Evolutionary conservation across 2,329 filamentous ascomycete genomes (phyloP).

Genomic region (Trichophyton rubrum): DNA sequence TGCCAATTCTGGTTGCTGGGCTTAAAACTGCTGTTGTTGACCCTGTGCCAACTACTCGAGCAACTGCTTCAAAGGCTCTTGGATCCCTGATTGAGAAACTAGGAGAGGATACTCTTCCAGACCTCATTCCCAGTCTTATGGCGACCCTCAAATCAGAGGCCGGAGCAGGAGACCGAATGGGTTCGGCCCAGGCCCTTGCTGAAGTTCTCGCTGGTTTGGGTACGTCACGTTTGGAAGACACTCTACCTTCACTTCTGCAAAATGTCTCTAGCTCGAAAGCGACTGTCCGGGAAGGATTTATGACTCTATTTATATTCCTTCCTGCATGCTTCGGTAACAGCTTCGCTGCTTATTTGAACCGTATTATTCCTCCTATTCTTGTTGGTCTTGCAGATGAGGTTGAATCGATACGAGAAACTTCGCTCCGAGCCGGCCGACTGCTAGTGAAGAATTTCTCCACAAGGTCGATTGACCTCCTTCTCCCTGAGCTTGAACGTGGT

Average conservation of each 20-base stretch:
- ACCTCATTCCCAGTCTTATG: constrained; percentile 96
- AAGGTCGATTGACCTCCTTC: constrained; percentile 80
- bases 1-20: constrained; percentile 84
- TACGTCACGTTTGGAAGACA: constrained; percentile 85
- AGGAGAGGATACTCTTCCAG: constrained; percentile 88
- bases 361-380: constrained; percentile 90
- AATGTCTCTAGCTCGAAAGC: constrained; percentile 88
- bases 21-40: constrained; percentile 83
- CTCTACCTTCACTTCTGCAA: constrained; percentile 85
- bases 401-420: constrained; percentile 94
- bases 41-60: constrained; percentile 88
- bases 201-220: constrained; percentile 93
- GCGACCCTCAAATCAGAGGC: constrained; percentile 94
- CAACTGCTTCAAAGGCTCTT: constrained; percentile 88
- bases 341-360: constrained; percentile 88
- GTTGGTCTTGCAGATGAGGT: constrained; percentile 89
- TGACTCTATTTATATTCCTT: constrained; percentile 98
- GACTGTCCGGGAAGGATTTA: constrained; percentile 91
- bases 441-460: constrained; percentile 98
- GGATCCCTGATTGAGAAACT: constrained; percentile 97
- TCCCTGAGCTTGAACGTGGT: constrained; percentile 90
- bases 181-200: constrained; percentile 88
- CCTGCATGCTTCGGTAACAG: constrained; percentile 98
- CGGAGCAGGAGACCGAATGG: constrained; percentile 86
- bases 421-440: constrained; percentile 79